Evolutionary conservation across 2,329 filamentous ascomycete genomes (phyloP), one percentile per base, ranked within the genome.

Genomic region (Xylariaceae sp.): DNA sequence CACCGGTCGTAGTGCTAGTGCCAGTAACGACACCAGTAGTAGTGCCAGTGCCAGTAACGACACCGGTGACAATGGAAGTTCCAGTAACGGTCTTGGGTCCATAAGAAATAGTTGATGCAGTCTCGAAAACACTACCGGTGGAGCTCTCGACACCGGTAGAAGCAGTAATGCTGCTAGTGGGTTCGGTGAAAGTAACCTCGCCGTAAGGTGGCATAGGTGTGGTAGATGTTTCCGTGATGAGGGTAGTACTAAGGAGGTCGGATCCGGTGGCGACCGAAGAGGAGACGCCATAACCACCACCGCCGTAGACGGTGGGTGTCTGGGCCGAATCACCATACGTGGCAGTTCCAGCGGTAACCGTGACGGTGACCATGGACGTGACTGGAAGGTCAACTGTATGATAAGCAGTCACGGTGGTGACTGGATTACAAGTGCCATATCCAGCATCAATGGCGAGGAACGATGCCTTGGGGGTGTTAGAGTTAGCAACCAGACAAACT

Each of bases 391-490:
- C 43, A 9, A 40, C n/a, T 12, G 61, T 58, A 47, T 58, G 47
- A 30, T 60, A 56, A 40, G 56, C 55, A 40, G 64, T 64, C 35
- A 62, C 51, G 26, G 57, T 61, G 50, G 59, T 41, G 40, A 54
- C 57, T 2, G 51, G 27, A 31, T 60, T 61, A 62, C 63, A 65
- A 43, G 56, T 59, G 53, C 63, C 60, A 43, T 57, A 60, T 9
- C 50, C 58, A 40, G 62, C 61, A 46, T 51, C 19, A 46, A 45
- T 60, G 4, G 52, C 54, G 30, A 59, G 5, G 27, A 37, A 26
- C 7, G 60, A 50, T 40, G 61, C 60, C 65, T 67, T 50, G 40
- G 19, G 9, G 11, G 41, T 12, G 46, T 26, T 19, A 3, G 19
- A n/a, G 35, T 54, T 30, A 55, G 55, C 47, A 12, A 37, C 26